Evolutionary conservation across 2,329 filamentous ascomycete species (phyloP).

Genomic region (Sporothrix brunneoviolacea): DNA sequence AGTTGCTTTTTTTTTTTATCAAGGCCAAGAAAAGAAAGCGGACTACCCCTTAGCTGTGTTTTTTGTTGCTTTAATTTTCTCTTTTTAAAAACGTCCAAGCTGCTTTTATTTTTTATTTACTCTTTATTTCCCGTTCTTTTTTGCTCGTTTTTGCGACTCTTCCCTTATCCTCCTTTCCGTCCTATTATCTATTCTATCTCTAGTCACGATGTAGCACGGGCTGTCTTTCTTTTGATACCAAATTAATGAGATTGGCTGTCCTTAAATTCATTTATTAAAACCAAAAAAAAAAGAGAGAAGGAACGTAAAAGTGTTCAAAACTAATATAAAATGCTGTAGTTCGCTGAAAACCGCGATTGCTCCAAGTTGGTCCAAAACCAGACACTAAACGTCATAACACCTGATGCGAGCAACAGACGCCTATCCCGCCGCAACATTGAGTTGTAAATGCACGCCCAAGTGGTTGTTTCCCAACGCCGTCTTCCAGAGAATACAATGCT

Average conservation of each 20-base stretch:
- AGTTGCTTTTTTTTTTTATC: neutral
- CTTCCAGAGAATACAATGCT: no score
- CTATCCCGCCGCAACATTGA: conserved; percentile 3
- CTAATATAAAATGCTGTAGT: no score
- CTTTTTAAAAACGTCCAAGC: conserved; percentile 1
- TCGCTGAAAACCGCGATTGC: no score
- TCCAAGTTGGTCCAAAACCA: no score
- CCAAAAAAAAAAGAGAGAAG: neutral
- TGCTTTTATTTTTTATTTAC: conserved; percentile 5
- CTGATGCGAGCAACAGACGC: no score
- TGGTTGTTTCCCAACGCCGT: no score
- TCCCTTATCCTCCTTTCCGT: no score
- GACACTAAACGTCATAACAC: no score
- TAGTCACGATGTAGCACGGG: neutral
- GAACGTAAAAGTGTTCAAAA: neutral
- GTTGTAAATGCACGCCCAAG: neutral
- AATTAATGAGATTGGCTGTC: conserved; percentile 8
- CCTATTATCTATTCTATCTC: neutral
- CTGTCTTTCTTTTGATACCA: conserved; percentile 7
- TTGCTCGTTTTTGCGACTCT: neutral
- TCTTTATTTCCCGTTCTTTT: conserved; percentile 3
- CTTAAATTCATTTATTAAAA: neutral
- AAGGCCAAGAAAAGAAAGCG: conserved; percentile 6
- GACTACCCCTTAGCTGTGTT: conserved; percentile 11
- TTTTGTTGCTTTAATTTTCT: conserved; percentile 11